Conservation (phyloP, 257 asterid species). For the Leptodermis oblonga region DNA sequence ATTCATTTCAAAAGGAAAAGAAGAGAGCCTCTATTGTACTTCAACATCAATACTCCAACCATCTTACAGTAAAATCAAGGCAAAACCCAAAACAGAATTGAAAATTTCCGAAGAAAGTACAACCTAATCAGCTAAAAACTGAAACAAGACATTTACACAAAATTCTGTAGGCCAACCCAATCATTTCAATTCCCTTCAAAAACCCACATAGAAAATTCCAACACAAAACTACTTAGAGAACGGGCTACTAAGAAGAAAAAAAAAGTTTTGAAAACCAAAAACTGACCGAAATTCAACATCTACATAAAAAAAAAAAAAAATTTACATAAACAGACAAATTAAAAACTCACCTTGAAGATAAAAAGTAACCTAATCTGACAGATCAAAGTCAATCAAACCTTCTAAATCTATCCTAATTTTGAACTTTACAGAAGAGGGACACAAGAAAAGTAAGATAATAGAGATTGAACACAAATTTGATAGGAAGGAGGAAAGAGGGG, state of each 20-base stretch:
- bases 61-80: neutral
- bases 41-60: neutral
- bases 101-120: neutral
- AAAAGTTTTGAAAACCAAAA: no score
- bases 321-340: neutral
- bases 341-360: conserved; percentile 12
- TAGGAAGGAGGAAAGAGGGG: neutral
- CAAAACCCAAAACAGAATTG: neutral
- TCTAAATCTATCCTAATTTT: neutral
- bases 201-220: neutral
- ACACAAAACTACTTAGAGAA: neutral
- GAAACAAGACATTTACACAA: neutral
- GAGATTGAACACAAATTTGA: neutral
- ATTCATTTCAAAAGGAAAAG: neutral
- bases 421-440: neutral
- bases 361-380: conserved; percentile 13
- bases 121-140: neutral
- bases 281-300: conserved; percentile 10
- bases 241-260: neutral
- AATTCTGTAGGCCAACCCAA: neutral
- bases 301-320: neutral
- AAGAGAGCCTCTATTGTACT: neutral
- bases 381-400: conserved; percentile 17
- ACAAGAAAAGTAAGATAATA: neutral
- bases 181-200: neutral